Evolutionary conservation across 163 green algal genomes (phyloP).

Genomic region (Prototheca wickerhamii): DNA sequence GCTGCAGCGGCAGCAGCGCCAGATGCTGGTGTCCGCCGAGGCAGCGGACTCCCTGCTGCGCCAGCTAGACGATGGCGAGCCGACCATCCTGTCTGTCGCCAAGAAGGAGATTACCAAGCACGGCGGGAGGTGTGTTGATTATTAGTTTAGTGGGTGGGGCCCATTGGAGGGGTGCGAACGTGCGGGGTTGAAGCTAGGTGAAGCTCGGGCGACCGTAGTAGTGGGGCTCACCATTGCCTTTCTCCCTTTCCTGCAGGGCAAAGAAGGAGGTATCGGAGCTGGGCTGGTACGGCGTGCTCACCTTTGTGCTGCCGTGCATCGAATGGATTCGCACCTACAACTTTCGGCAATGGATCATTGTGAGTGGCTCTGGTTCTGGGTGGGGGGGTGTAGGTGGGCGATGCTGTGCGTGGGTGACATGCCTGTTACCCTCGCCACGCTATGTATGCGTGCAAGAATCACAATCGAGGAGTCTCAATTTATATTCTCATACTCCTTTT

Average conservation of each 20-base stretch:
- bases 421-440: not conserved
- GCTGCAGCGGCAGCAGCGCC: not conserved
- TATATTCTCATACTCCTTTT: not conserved
- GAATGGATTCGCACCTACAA: conserved; percentile 50
- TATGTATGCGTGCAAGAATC: not conserved
- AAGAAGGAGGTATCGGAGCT: too few species aligned
- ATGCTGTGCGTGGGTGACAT: not conserved
- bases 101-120: conserved; percentile 61
- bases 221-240: too few species aligned
- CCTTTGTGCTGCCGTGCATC: conserved; percentile 45
- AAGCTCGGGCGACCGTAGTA: too few species aligned
- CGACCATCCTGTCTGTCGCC: conserved; percentile 7
- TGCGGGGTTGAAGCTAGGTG: not conserved
- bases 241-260: too few species aligned
- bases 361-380: conserved; percentile 10
- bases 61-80: not conserved
- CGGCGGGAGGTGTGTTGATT: conserved; percentile 5
- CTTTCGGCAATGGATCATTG: conserved; percentile 29
- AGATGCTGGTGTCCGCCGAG: not conserved
- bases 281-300: conserved; percentile 37
- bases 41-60: not conserved
- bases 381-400: not conserved
- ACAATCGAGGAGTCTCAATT: not conserved
- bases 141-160: not conserved
- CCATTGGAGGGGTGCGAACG: not conserved